Percentiles rank a stretch among this genome's conserved stretches.
Conservation (phyloP, 1,139 yeast species). For the Candida buenavistaensis region DNA sequence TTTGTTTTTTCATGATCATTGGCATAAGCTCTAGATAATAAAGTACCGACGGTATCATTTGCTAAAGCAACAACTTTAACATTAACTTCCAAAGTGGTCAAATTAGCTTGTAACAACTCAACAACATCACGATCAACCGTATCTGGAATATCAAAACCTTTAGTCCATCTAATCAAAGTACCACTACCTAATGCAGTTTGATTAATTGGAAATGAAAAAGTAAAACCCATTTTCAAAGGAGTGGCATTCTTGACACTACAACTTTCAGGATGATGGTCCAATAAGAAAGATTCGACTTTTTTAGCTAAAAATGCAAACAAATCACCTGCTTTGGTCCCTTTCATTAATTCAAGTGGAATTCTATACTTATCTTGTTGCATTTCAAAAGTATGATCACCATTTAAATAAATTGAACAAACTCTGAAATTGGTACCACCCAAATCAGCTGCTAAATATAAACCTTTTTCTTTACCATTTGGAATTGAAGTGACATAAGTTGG, state of each 20-base stretch:
- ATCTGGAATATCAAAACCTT: conserved; percentile 85
- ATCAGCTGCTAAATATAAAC: conserved; percentile 78
- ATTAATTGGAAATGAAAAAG: conserved; percentile 88
- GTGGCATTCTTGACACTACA: conserved; percentile 5
- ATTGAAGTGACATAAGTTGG: conserved; percentile 80
- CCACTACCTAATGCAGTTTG: conserved; percentile 82
- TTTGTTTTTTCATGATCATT: conserved; percentile 55
- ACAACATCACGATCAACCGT: conserved; percentile 84
- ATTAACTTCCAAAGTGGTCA: conserved; percentile 58
- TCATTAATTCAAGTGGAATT: conserved; percentile 73
- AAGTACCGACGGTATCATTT: conserved; percentile 93
- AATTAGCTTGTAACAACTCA: conserved; percentile 62
- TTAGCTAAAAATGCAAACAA: conserved; percentile 75
- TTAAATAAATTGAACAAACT: conserved; percentile 77
- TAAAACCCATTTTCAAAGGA: conserved; percentile 75
- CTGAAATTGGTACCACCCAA: conserved; percentile 89
- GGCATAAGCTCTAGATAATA: conserved; percentile 84
- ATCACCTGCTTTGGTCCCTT: conserved; percentile 50
- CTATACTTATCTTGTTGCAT: conserved; percentile 71
- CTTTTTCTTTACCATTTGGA: conserved; percentile 81
- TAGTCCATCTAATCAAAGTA: conserved; percentile 88
- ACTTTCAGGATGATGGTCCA: conserved; percentile 57
- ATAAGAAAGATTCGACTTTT: conserved; percentile 61
- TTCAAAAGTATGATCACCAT: conserved; percentile 77
- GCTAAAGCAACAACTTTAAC: conserved; percentile 86